These are phyloP conservation scores for Heritiera fomes DNA, from an alignment of 345 rosid species.

Conservation along the genomic window DNA sequence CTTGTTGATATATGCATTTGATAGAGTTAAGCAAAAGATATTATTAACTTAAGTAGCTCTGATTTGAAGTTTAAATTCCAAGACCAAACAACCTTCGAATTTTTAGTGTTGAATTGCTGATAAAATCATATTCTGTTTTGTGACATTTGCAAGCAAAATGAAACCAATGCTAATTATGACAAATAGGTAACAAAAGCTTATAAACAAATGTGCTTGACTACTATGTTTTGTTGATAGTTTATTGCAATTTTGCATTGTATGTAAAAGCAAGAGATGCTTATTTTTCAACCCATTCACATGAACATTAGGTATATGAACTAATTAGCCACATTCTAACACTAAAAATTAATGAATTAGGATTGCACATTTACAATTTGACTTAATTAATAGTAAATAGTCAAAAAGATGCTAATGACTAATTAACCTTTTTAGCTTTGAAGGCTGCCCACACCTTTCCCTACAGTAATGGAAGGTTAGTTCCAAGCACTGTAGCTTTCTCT, in stretches of 20 bases:
- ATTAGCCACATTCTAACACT: not conserved
- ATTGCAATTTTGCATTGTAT: not conserved
- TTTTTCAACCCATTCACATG: not conserved
- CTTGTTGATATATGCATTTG: too few relatives aligned
- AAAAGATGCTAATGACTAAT: not conserved
- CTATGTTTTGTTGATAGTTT: not conserved
- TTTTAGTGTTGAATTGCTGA: not conserved
- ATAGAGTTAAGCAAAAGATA: not conserved
- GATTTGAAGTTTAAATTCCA: not conserved
- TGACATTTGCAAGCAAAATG: not conserved
- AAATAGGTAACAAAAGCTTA: not conserved
- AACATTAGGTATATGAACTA: not conserved
- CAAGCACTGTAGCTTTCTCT: not conserved
- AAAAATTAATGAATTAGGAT: not conserved
- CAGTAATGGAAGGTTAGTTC: not conserved
- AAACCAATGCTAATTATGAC: not conserved
- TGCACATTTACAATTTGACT: not conserved
- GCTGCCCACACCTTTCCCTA: not conserved
- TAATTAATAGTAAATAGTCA: not conserved
- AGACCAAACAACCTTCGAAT: not conserved
- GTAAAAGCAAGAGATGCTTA: not conserved
- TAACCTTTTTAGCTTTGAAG: not conserved
- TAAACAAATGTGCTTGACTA: not conserved
- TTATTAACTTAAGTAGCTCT: too few relatives aligned
- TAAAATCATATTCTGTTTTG: not conserved